Percentiles rank a stretch among this genome's conserved stretches.
phyloP scores from a whole-genome alignment of 2,329 filamentous ascomycete genomes.

The Lasiodiplodia sp. region DNA sequence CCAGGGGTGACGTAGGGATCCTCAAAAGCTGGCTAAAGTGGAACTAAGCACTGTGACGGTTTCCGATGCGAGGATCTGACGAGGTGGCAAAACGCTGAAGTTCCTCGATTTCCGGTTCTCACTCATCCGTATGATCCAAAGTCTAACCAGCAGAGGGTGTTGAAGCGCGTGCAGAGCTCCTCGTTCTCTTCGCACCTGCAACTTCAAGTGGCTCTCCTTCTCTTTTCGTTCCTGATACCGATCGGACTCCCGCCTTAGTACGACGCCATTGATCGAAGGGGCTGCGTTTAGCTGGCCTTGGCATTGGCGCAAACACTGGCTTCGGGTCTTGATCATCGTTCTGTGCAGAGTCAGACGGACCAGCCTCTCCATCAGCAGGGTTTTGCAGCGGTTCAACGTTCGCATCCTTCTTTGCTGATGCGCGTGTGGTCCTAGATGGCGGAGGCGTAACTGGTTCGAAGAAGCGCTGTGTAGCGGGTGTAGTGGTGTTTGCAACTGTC shows the following conservation, averaged over 20 bases:
- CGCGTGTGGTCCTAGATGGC: conserved; percentile 65
- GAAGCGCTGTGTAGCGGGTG: conserved; percentile 54
- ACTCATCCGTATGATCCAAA: neutral
- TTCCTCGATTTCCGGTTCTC: neutral
- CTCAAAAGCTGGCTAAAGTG: neutral
- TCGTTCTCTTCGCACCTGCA: conserved; percentile 41
- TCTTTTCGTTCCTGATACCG: conserved; percentile 38
- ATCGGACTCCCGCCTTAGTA: conserved; percentile 58
- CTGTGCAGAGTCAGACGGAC: conserved; percentile 33
- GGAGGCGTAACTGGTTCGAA: conserved; percentile 53
- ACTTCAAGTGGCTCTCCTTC: conserved; percentile 41
- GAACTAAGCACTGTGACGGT: neutral
- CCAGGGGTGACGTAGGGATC: neutral
- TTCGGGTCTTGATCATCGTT: conserved; percentile 5
- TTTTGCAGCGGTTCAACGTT: conserved; percentile 31
- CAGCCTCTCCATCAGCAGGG: conserved; percentile 12
- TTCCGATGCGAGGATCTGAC: neutral
- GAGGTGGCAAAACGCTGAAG: neutral
- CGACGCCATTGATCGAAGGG: conserved; percentile 75
- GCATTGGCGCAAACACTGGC: conserved; percentile 29
- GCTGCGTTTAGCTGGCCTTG: conserved; percentile 50
- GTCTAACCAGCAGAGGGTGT: conserved; percentile 33
- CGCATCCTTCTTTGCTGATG: conserved; percentile 59
- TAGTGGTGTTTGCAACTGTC: conserved; percentile 60
- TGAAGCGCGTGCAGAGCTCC: conserved; percentile 41